Evolutionary conservation across 2,329 filamentous ascomycete genomes (phyloP).

Genomic region (Gyromitra esculenta): DNA sequence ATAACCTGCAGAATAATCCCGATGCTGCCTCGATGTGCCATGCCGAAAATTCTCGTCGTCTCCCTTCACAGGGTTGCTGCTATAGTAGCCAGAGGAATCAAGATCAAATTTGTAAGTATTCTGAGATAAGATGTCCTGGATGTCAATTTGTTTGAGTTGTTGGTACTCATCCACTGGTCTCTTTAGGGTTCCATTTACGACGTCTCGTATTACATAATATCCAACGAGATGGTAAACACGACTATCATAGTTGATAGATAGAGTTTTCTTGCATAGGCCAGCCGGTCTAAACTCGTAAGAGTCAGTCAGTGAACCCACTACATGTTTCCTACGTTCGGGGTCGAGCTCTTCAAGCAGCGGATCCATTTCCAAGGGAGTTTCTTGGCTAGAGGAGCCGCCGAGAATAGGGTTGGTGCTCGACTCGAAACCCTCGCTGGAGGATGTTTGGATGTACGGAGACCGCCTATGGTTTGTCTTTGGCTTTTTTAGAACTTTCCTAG

Average conservation of each 20-base stretch:
- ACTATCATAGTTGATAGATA: constrained; percentile 78
- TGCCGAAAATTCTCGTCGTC: constrained; percentile 31
- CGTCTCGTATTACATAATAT: constrained; percentile 86
- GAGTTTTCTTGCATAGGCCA: constrained; percentile 91
- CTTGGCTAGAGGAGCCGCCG: constrained; percentile 14
- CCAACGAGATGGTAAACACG: constrained; percentile 86
- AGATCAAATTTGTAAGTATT: constrained; percentile 44
- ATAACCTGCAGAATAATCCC: constrained; percentile 29
- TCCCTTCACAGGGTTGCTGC: constrained; percentile 36
- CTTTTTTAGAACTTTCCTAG: constrained; percentile 41
- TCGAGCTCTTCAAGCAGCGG: constrained; percentile 34
- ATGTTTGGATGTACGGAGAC: constrained; percentile 23
- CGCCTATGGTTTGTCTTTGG: constrained; percentile 25
- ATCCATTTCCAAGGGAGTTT: constrained; percentile 25
- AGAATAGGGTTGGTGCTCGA: neutral
- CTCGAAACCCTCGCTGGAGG: constrained; percentile 19
- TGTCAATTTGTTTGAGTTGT: constrained; percentile 30
- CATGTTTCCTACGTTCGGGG: constrained; percentile 65
- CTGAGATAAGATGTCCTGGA: constrained; percentile 11
- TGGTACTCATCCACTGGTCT: constrained; percentile 67
- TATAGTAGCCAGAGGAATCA: constrained; percentile 43
- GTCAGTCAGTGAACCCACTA: constrained; percentile 87
- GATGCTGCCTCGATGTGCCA: constrained; percentile 20
- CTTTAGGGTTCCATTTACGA: constrained; percentile 69
- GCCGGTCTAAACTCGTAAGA: constrained; percentile 86